phyloP scores from a whole-genome alignment of 768 basidiomycete species.

The Tricholoma matsutake region DNA sequence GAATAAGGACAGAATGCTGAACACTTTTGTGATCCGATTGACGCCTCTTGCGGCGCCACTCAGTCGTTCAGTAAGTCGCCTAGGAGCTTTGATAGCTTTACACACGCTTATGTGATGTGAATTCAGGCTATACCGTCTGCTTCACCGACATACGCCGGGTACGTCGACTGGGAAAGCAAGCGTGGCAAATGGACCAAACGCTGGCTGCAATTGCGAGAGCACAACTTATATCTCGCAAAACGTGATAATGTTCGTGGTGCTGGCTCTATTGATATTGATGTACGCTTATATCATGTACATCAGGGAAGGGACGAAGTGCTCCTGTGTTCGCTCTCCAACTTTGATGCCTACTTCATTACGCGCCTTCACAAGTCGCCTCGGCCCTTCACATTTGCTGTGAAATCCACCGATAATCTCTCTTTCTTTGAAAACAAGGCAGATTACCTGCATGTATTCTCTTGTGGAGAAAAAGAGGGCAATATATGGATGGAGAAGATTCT shows the following conservation, averaged over 20 bases:
- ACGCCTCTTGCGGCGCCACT: slow-evolving; percentile 63
- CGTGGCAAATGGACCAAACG: slow-evolving; percentile 95
- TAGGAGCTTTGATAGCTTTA: not conserved
- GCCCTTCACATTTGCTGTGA: slow-evolving; percentile 79
- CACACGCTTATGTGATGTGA: slow-evolving; percentile 9
- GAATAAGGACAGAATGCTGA: slow-evolving; percentile 80
- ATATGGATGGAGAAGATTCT: slow-evolving; percentile 80
- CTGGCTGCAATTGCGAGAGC: slow-evolving; percentile 84
- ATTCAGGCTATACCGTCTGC: slow-evolving; percentile 40
- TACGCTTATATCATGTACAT: slow-evolving; percentile 6
- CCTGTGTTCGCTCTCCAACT: slow-evolving; percentile 84
- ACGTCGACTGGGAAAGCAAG: slow-evolving; percentile 87
- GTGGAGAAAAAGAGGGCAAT: slow-evolving; percentile 68
- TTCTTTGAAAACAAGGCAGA: slow-evolving; percentile 87
- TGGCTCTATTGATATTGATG: not conserved
- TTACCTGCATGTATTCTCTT: slow-evolving; percentile 85
- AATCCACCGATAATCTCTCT: slow-evolving; percentile 82
- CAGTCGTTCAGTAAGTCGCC: slow-evolving; percentile 51
- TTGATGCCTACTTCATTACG: slow-evolving; percentile 83
- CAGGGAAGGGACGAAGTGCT: slow-evolving; percentile 84
- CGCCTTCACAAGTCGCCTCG: slow-evolving; percentile 81
- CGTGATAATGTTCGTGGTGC: slow-evolving; percentile 68
- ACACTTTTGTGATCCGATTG: slow-evolving; percentile 75
- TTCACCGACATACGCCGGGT: slow-evolving; percentile 49
- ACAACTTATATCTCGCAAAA: slow-evolving; percentile 84